phyloP scores from a whole-genome alignment of 169 alveolate genomes.

The Cryptosporidium meleagridis region DNA sequence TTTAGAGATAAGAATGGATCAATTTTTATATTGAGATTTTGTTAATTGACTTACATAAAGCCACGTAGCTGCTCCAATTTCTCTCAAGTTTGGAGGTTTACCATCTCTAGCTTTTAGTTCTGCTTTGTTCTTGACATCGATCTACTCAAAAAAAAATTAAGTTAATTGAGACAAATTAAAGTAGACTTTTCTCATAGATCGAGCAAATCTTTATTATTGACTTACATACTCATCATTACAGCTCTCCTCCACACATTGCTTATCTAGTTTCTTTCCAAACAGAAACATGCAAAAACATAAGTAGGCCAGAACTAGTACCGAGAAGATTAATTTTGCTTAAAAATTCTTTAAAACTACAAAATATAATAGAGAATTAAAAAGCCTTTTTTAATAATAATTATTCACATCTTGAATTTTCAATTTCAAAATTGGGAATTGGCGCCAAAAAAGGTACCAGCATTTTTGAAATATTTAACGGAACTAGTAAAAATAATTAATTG shows the following conservation, averaged over 20 bases:
- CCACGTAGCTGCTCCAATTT: constrained; percentile 73
- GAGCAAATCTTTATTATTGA: not conserved
- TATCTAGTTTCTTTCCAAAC: constrained; percentile 31
- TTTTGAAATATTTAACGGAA: not conserved
- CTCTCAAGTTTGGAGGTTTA: constrained; percentile 53
- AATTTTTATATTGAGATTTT: not conserved
- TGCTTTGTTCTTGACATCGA: not conserved
- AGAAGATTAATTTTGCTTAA: no score
- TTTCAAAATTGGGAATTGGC: not conserved
- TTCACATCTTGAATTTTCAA: not conserved
- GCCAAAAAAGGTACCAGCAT: not conserved
- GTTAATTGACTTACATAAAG: constrained; percentile 25
- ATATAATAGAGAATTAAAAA: not conserved
- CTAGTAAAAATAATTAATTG: not conserved
- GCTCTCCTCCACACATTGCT: constrained; percentile 63
- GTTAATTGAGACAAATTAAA: not conserved
- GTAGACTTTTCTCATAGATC: not conserved
- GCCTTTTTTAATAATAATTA: not conserved
- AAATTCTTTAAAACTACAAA: not conserved
- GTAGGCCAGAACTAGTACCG: not conserved
- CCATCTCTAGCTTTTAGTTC: not conserved
- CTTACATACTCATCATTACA: constrained; percentile 58
- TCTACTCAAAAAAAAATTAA: not conserved
- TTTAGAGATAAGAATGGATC: not conserved
- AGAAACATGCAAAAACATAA: constrained; percentile 6